Percentiles rank a stretch among this genome's conserved stretches.
Evolutionary conservation across 1,284 basidiomycete species (phyloP).

Genomic region (Leucoagaricus sp.): DNA sequence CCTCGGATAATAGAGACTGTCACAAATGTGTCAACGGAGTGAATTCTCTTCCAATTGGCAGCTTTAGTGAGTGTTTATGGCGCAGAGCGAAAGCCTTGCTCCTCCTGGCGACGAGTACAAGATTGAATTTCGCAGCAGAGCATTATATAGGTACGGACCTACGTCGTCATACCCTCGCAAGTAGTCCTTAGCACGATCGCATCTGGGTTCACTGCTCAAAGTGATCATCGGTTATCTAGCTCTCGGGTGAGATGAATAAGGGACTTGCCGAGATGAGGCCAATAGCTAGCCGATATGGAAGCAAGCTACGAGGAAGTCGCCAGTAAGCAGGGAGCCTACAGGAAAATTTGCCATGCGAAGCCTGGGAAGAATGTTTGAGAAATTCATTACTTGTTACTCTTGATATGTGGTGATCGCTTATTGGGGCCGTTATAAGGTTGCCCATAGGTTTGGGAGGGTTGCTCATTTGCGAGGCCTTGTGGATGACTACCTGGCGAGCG

Average conservation of each 20-base stretch:
- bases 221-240: slow-evolving; percentile 6
- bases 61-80: too few species aligned
- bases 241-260: slow-evolving; percentile 6
- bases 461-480: too few species aligned
- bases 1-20: too few species aligned
- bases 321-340: not conserved
- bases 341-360: too few species aligned
- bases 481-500: too few species aligned
- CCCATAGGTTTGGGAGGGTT: too few species aligned
- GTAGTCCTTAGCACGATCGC: not conserved
- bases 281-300: slow-evolving; percentile 1
- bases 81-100: too few species aligned
- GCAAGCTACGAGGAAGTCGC: not conserved
- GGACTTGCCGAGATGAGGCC: slow-evolving; percentile 1
- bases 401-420: not conserved
- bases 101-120: not conserved
- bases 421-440: too few species aligned
- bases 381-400: not conserved
- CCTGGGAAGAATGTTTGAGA: not conserved
- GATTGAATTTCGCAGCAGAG: not conserved
- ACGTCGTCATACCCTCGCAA: not conserved
- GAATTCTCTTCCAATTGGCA: too few species aligned
- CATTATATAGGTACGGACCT: not conserved
- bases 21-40: too few species aligned
- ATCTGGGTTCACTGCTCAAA: not conserved